These are phyloP conservation scores for Oryza glumipatula DNA, from an alignment of 176 grass and related monocot species.

Conservation along the genomic window DNA sequence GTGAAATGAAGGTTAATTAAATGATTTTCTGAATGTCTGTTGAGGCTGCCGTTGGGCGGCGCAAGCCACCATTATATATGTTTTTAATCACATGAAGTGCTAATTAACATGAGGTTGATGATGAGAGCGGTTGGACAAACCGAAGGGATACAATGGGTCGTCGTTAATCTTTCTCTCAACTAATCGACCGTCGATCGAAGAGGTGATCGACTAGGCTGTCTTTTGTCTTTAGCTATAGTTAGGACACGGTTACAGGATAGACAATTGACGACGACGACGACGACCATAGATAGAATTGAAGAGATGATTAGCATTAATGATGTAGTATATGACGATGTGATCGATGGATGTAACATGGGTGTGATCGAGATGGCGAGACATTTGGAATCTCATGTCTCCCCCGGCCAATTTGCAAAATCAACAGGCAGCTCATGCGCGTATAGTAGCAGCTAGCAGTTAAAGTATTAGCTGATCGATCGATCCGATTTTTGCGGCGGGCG, in stretches of 20 bases:
- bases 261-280: not conserved
- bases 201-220: not conserved
- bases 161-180: not conserved
- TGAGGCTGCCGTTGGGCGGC: not conserved
- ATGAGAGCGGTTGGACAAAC: not conserved
- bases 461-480: not conserved
- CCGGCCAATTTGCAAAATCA: too few species aligned
- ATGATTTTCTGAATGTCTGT: not conserved
- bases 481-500: not conserved
- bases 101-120: not conserved
- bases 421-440: too few species aligned
- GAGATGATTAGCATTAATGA: not conserved
- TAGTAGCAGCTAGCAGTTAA: too few species aligned
- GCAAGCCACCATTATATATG: not conserved
- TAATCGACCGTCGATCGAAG: not conserved
- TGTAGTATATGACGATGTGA: not conserved
- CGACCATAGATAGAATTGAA: not conserved
- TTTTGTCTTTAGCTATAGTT: not conserved
- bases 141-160: too few species aligned
- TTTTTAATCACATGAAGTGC: not conserved
- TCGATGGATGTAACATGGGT: not conserved
- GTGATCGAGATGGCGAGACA: not conserved
- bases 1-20: not conserved
- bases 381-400: slow-evolving; percentile 31
- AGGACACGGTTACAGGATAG: not conserved